Base-by-base conservation (phyloP, 176 grass and related monocot species). In the Ampelocalamus luodianensis region DNA sequence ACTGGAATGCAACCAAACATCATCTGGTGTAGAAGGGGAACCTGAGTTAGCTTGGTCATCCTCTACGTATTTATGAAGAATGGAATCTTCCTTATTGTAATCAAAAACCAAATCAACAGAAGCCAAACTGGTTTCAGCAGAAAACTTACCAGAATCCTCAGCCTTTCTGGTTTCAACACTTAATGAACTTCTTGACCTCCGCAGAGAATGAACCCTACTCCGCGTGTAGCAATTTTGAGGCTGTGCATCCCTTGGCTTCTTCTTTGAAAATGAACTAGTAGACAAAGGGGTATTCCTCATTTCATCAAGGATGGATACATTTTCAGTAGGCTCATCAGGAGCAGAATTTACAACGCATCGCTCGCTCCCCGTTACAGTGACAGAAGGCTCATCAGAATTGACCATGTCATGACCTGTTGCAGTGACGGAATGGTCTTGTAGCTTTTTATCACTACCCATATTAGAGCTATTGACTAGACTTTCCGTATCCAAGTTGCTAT, bases 231-330 rank as follows among this genome's bases (percentile, higher is more conserved):
- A 85, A 60, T 93, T 98, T 51, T 95, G 85, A 39, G 74, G 81
- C 10, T 89, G 83, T 82, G 54, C 50, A 67, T 94, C 86, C 75
- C 81, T 86, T 80, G 46, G 68, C 59, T 94, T 92, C 59, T 94
- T 95, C 34, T 78, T 94, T 63, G 86, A 89, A 85, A 87, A 73
- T 87, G 80, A 93, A 65, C 29, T 71, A 67, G 86, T 66, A 59
- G 78, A 78, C 76, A 91, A 83, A 83, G 88, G 54, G 14, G 71
- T 76, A 64, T 91, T 80, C 66, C 88, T 87, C 84, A 90, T 87
- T 86, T 93, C 90, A 83, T 93, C 89, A 75, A 93, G 92, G 69
- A 92, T 90, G 3, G 91, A 88, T 73, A 80, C 75, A 70, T 87
- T 95, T 86, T 95, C 87, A 78, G 86, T 81, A 82, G 74, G 91